Evolutionary conservation across 169 alveolate species (phyloP), one percentile per base, ranked within the genome.

Genomic region (Plasmodium cynomolgi): DNA sequence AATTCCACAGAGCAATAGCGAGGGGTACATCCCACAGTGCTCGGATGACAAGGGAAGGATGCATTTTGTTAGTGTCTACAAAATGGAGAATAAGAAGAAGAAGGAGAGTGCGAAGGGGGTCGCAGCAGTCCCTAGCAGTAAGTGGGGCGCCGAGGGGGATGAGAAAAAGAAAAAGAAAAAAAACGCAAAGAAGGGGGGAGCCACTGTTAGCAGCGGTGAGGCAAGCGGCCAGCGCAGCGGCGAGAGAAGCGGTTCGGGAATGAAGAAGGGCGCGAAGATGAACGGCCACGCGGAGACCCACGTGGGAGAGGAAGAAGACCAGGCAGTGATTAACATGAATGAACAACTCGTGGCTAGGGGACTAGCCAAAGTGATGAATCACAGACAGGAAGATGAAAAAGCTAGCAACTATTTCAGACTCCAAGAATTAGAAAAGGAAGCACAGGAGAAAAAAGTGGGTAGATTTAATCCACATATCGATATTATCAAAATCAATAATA

Each of bases 21-120:
- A 90, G 44, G 94, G 94, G n/a, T 90, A 90, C 73, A 90, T 90
- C n/a, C 94, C 94, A 8, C 94, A 39, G 50, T 90, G 94, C n/a
- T 90, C 94, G 2, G 94, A 90, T 81, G 91, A 90, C 37, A 81
- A 90, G 62, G 94, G 94, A 74, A 90, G 94, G 29, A 90, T 90
- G 94, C 94, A 90, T 68, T 90, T 90, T 90, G 94, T 90, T 0
- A 90, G 91, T 68, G 91, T 90, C 15, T 90, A 90, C 71, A 80
- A 90, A 71, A 80, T 90, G 50, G 84, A 31, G 37, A 81, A 79
- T 29, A 79, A 79, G 50, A 80, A 88, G 29, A 88, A 80, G 15
- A 83, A 83, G 29, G 81, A 68, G n/a, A 68, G 5, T 15, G n/a
- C 17, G 4, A 68, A 44, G 9, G 54, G 23, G 9, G 68, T 11